Evolutionary conservation across 192 early-diverging fungal species (phyloP), one percentile per base, ranked within the genome.

Genomic region (Phlyctochytrium planicorne): DNA sequence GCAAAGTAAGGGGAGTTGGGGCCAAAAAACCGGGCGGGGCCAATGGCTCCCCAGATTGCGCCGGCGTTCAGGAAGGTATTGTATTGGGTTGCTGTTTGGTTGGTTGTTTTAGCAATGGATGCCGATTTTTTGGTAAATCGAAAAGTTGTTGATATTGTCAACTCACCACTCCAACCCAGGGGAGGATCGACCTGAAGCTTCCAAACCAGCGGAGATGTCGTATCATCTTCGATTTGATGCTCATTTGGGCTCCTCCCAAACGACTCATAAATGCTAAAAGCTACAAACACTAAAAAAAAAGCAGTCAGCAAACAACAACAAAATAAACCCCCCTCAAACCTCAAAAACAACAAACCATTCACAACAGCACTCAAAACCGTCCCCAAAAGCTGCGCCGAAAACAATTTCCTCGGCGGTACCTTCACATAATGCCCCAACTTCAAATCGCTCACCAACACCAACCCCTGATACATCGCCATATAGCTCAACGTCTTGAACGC

Each of bases 401-500:
- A 62, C 1, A 62, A 12, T 0, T 20, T 16, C 0, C 33, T 29
- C 30, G 33, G 20, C 20, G 86, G 75, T 52, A 91, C 82, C 67
- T 92, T 87, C 70, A 87, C 80, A 76, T 91, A 92, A 59, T 89
- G 88, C 34, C 88, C 91, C 10, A 93, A 73, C 68, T 94, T 94
- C 16, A 94, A 75, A 74, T 91, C 91, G 29, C 60, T 32, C 6
- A 88, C 65, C 33, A 96, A 86, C 25, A 81, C 81, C 35, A 95
- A 67, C 36, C 87, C 88, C 78, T 98, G 94, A n/a, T 80, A 73
- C 78, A 92, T 81, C 2, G 87, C 82, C 63, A 90, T 93, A 72
- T 89, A 89, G 52, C 90, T 90, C 61, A 91, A 85, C 14, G 91
- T 89, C 77, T 96, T 96, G 84, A 93, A 96, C 1, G 89, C 86